A percentile compares a stretch with the other conserved stretches of the same genome.
Conservation (phyloP, 768 basidiomycete genomes). For the Calocybe indica region DNA sequence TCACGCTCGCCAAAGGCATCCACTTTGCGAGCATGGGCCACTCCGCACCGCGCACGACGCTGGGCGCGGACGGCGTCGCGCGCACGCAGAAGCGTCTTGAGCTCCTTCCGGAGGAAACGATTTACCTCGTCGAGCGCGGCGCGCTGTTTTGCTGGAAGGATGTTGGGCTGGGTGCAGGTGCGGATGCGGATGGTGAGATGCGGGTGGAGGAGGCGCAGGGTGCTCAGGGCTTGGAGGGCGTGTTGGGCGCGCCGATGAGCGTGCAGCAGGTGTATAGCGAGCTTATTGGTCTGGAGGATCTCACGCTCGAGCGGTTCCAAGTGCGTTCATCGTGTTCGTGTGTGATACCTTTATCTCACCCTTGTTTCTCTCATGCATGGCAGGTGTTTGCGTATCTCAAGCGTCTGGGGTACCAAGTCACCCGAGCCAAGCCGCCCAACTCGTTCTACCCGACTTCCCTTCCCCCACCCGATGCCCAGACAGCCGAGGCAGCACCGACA, state of each 20-base stretch:
- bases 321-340: constrained; percentile 30
- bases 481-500: constrained; percentile 6
- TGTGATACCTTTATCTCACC: background rate
- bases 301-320: constrained; percentile 87
- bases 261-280: constrained; percentile 87
- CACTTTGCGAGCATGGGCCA: constrained; percentile 81
- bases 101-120: constrained; percentile 89
- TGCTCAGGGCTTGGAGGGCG: constrained; percentile 28
- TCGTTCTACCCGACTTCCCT: constrained; percentile 33
- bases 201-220: constrained; percentile 19
- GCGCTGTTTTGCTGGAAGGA: constrained; percentile 80
- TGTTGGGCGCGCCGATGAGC: constrained; percentile 72
- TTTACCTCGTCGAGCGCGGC: constrained; percentile 91
- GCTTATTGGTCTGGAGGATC: constrained; percentile 73
- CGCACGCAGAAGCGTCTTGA: constrained; percentile 67
- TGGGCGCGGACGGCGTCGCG: constrained; percentile 23
- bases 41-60: constrained; percentile 50
- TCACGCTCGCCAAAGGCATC: constrained; percentile 73
- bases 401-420: constrained; percentile 86
- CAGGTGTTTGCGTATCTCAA: constrained; percentile 93
- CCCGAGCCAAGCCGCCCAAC: constrained; percentile 43
- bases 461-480: constrained; percentile 16
- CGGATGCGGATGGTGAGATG: too few species aligned
- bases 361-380: background rate
- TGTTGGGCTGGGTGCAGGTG: background rate